Evolutionary conservation across 1,139 yeast genomes (phyloP).

Genomic region (Taphrina confusa): DNA sequence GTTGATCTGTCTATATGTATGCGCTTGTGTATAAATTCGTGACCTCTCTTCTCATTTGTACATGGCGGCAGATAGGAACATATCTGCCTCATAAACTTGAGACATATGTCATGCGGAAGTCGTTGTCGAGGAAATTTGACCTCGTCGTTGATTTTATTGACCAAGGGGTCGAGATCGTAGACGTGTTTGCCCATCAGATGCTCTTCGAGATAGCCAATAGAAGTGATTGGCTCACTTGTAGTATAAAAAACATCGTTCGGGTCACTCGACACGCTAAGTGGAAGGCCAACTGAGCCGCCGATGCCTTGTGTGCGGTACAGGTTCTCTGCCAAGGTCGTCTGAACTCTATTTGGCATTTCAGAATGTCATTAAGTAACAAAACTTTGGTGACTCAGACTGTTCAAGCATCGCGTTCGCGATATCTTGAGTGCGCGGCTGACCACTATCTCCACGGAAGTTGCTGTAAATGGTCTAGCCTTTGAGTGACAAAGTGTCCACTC

Average conservation of each 20-base stretch:
- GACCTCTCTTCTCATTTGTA: slow-evolving; percentile 24
- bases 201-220: slow-evolving; percentile 1
- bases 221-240: slow-evolving; percentile 2
- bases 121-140: slow-evolving; percentile 7
- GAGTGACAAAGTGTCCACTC: too few species aligned
- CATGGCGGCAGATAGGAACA: slow-evolving; percentile 4
- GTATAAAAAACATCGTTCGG: slow-evolving; percentile 15
- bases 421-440: too few species aligned
- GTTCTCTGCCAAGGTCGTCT: not conserved
- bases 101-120: slow-evolving; percentile 1
- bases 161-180: slow-evolving; percentile 13
- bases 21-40: slow-evolving; percentile 20
- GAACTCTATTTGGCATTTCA: not conserved
- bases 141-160: slow-evolving; percentile 3
- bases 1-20: slow-evolving; percentile 6
- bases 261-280: not conserved
- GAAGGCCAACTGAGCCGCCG: not conserved
- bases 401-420: too few species aligned
- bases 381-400: too few species aligned
- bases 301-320: not conserved
- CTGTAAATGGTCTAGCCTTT: too few species aligned
- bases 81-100: slow-evolving; percentile 5
- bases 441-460: too few species aligned
- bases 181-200: not conserved
- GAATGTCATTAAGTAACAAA: too few species aligned